These are phyloP conservation scores for Ceratobasidium theobromae DNA, from an alignment of 1,284 basidiomycete species.

Conservation along the genomic window DNA sequence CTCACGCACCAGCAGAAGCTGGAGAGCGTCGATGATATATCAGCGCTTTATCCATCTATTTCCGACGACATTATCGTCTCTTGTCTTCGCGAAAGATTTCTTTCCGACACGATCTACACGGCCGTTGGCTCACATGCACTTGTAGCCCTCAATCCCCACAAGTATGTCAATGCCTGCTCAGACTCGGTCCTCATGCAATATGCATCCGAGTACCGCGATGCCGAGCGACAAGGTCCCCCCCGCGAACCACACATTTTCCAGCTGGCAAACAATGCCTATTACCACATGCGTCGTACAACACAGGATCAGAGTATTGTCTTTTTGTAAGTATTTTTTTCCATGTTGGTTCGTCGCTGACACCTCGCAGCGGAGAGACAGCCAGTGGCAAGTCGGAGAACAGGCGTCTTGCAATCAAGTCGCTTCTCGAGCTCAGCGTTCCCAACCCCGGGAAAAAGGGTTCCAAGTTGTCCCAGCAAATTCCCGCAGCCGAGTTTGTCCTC, in stretches of 20 bases:
- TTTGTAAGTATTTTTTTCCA: constrained; percentile 56
- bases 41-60: constrained; percentile 36
- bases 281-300: constrained; percentile 91
- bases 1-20: constrained; percentile 33
- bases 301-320: constrained; percentile 91
- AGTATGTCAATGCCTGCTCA: constrained; percentile 76
- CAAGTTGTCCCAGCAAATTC: constrained; percentile 82
- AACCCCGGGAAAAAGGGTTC: constrained; percentile 92
- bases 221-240: constrained; percentile 53
- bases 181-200: constrained; percentile 84
- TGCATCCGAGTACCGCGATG: constrained; percentile 71
- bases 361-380: constrained; percentile 80
- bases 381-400: constrained; percentile 93
- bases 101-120: constrained; percentile 82
- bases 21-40: constrained; percentile 37
- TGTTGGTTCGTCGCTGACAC: not conserved
- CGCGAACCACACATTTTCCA: constrained; percentile 86
- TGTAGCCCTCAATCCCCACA: constrained; percentile 87
- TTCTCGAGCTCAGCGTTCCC: constrained; percentile 85
- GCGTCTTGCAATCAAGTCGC: constrained; percentile 84
- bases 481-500: constrained; percentile 92
- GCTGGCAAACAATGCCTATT: constrained; percentile 88
- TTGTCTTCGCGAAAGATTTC: constrained; percentile 83
- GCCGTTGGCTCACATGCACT: constrained; percentile 67
- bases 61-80: constrained; percentile 75